A percentile compares a stretch with the other conserved stretches of the same genome.
Conservation (phyloP, 2,329 filamentous ascomycete species). For the Cladosporium sp. region DNA sequence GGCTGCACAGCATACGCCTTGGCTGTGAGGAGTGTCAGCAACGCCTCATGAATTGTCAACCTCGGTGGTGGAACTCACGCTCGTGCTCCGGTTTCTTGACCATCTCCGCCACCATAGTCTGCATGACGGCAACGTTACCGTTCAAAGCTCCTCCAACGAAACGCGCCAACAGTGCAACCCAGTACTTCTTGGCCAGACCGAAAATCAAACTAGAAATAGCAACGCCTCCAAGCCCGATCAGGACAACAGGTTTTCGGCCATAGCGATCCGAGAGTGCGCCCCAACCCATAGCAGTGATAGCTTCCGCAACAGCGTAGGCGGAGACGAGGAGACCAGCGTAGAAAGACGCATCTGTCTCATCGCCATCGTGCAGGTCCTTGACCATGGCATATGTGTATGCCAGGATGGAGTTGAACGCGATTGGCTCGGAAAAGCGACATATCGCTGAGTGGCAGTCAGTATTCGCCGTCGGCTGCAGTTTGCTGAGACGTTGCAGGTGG, state of each 20-base stretch:
- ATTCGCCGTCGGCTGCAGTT: not conserved
- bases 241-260: conserved; percentile 74
- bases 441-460: conserved; percentile 7
- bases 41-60: not conserved
- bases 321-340: conserved; percentile 83
- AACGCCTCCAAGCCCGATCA: conserved; percentile 72
- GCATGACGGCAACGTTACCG: conserved; percentile 67
- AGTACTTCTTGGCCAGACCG: conserved; percentile 73
- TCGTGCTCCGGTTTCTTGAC: conserved; percentile 77
- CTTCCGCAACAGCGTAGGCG: conserved; percentile 73
- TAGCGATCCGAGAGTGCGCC: conserved; percentile 71
- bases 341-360: conserved; percentile 67
- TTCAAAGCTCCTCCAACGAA: conserved; percentile 74
- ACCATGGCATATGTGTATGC: conserved; percentile 81
- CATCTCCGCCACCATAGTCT: conserved; percentile 85
- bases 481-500: not conserved
- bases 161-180: conserved; percentile 69
- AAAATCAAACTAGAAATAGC: conserved; percentile 75
- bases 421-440: conserved; percentile 13
- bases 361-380: conserved; percentile 64
- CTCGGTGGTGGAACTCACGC: conserved; percentile 50
- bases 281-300: conserved; percentile 77
- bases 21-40: conserved; percentile 42
- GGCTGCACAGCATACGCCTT: conserved; percentile 83
- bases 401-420: conserved; percentile 70